Base-by-base conservation (phyloP, 352 stramenopile species). In the Phytophthora tentaculata region DNA sequence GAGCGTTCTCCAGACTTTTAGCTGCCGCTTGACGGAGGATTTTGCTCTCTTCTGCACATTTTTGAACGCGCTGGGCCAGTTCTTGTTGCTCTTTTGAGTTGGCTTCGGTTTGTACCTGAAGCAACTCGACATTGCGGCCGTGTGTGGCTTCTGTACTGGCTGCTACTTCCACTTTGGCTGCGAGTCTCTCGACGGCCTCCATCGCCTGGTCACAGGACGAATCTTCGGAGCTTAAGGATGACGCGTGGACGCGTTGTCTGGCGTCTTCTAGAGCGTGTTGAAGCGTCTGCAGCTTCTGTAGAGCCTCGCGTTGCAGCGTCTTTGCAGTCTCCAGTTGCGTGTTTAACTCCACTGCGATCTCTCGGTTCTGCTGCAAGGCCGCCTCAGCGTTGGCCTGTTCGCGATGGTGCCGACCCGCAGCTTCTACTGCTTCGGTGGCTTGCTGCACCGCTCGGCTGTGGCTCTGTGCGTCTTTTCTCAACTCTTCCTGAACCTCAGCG, bases 111-210 rank as follows among this genome's bases (percentile, higher is more conserved):
- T 52, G 60, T 39, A 43, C 58, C 16, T 66, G 68, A 10, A 88
- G 50, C 9, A 67, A 39, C 13, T 73, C 65, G 12, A 87, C 28
- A 2, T 73, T 61, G 14, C 78, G 73, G 0, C 39, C 41, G 44
- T 86, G 71, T 13, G 80, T 88, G 12, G 81, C 78, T 59, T 92
- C 78, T 0, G 73, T 51, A 13, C 68, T 84, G 0, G 67, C 56
- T 7, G 87, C 81, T 13, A 92, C 78, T 63, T 90, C 80, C 0
- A 83, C 61, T 69, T 92, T 84, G 1, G 84, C 84, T n/a, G 78
- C 73, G 19, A 90, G 69, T 0, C 77, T 70, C 8, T 66, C 77
- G 8, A 91, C 64, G 1, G 64, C 62, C 16, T 81, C 74, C 6
- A 43, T 69, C 1, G 63, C 54, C 7, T 79, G 57, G 2, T 64